These are phyloP conservation scores for Danielia oregonensis DNA, from an alignment of 805 yeast genomes.

Conservation along the genomic window DNA sequence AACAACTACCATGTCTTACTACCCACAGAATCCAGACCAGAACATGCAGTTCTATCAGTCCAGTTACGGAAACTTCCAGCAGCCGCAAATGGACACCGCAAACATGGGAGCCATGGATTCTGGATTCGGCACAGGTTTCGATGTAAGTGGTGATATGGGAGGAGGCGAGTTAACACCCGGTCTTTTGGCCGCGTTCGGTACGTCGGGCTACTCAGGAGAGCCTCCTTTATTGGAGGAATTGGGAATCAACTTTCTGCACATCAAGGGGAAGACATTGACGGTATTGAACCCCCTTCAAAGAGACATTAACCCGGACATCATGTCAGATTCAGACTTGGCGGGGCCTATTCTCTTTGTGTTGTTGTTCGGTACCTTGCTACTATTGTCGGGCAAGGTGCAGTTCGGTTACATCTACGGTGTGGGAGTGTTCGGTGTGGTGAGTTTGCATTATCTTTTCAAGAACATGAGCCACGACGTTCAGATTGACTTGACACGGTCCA, in stretches of 20 bases:
- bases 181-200: constrained; percentile 84
- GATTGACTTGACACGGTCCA: constrained; percentile 66
- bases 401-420: constrained; percentile 97
- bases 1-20: constrained; percentile 47
- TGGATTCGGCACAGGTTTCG: constrained; percentile 32
- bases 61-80: constrained; percentile 31
- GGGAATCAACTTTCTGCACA: constrained; percentile 89
- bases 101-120: constrained; percentile 38
- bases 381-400: constrained; percentile 89
- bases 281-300: constrained; percentile 75
- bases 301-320: constrained; percentile 61
- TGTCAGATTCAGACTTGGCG: constrained; percentile 89
- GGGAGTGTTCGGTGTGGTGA: constrained; percentile 83
- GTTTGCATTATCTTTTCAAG: constrained; percentile 80
- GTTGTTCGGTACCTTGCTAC: constrained; percentile 75
- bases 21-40: constrained; percentile 32
- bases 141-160: constrained; percentile 42
- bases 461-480: constrained; percentile 70
- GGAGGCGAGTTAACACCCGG: constrained; percentile 62
- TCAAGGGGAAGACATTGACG: constrained; percentile 76
- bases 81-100: constrained; percentile 17
- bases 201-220: constrained; percentile 93
- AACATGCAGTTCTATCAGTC: constrained; percentile 44
- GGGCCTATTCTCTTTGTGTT: constrained; percentile 91
- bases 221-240: constrained; percentile 88